Base-by-base conservation (phyloP, 2,329 filamentous ascomycete species). In the Bipolaris cookei region DNA sequence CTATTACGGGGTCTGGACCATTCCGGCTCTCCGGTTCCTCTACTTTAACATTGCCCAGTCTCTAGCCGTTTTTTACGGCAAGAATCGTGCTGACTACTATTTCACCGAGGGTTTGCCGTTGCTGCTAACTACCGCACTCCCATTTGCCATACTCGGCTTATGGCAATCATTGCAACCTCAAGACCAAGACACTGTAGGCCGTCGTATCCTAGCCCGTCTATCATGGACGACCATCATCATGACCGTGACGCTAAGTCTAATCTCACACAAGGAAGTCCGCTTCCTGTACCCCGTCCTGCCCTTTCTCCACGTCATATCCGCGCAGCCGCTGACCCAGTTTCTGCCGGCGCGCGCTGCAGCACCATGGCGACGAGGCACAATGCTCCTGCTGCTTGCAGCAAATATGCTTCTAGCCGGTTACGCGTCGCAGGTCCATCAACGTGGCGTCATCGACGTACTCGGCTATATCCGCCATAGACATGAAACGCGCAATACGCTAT, bases 221-320 rank as follows among this genome's bases (percentile, higher is more conserved):
- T 68, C 73, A 42, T 75, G 69, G 63, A 73, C 73, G 28, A 80
- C 86, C 6, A 82, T 89, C 39, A 61, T 88, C 52, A 76, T 86
- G 28, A 90, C 88, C 55, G 78, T 90, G 8, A 73, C 79, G 1
- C 83, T 98, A 32, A 96, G 91, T 1, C 72, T 90, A 44, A 90
- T 98, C 64, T 88, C 92, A 1, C 95, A 99, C 79, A 99, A 99
- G 76, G 95, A 99, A 82, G 91, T 97, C 67, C 91, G 95, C 69
- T 99, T 99, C 80, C 90, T 98, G 65, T 97, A 96, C 70, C 94
- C 95, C 1, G 84, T 99, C 16, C 84, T 98, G 1, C 94, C 95
- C 1, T 84, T 88, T n/a, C 83, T 99, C 6, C 91, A 95, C 73
- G 80, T 97, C 61, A 81, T 98, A 37, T 86, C 90, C 1, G 91